Percentiles rank a stretch among this genome's conserved stretches.
Evolutionary conservation across 2,329 filamentous ascomycete species (phyloP).

Genomic region (Fusarium setosum): DNA sequence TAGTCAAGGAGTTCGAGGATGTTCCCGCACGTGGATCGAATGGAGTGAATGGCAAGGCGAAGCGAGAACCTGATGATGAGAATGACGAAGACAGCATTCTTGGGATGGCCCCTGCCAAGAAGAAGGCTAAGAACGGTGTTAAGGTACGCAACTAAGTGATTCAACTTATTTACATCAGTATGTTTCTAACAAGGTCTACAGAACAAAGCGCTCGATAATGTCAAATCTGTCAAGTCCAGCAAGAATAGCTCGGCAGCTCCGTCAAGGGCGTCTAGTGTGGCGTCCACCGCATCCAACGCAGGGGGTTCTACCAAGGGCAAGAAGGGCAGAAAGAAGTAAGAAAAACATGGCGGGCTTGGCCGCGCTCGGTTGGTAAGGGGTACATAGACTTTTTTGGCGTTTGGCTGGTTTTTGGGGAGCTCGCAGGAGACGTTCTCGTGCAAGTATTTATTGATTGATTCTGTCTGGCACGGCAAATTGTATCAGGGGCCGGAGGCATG

Average conservation of each 20-base stretch:
- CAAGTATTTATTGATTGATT: slow-evolving; percentile 29
- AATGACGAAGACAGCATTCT: slow-evolving; percentile 86
- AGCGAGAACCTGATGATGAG: slow-evolving; percentile 82
- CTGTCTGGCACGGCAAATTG: slow-evolving; percentile 22
- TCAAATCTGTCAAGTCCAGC: slow-evolving; percentile 86
- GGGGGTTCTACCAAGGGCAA: slow-evolving; percentile 64
- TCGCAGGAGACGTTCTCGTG: slow-evolving; percentile 25
- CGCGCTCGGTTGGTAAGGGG: slow-evolving; percentile 23
- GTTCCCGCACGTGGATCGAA: slow-evolving; percentile 65
- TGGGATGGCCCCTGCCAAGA: slow-evolving; percentile 87
- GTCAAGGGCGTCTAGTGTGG: slow-evolving; percentile 89
- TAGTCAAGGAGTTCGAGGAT: slow-evolving; percentile 93
- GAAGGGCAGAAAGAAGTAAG: slow-evolving; percentile 50
- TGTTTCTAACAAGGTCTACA: slow-evolving; percentile 52
- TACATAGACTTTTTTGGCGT: slow-evolving; percentile 39
- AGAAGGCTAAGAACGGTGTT: slow-evolving; percentile 89
- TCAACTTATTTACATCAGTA: neutral
- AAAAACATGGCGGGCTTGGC: slow-evolving; percentile 5
- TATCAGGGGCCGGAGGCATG: slow-evolving; percentile 18
- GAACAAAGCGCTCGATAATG: slow-evolving; percentile 93
- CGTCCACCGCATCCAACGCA: slow-evolving; percentile 72
- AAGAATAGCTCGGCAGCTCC: slow-evolving; percentile 81
- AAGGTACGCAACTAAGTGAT: slow-evolving; percentile 69
- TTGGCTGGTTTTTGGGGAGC: slow-evolving; percentile 36
- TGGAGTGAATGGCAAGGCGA: slow-evolving; percentile 74